Evolutionary conservation across 2,329 filamentous ascomycete species (phyloP).

Genomic region (Trichoderma pleuroti): DNA sequence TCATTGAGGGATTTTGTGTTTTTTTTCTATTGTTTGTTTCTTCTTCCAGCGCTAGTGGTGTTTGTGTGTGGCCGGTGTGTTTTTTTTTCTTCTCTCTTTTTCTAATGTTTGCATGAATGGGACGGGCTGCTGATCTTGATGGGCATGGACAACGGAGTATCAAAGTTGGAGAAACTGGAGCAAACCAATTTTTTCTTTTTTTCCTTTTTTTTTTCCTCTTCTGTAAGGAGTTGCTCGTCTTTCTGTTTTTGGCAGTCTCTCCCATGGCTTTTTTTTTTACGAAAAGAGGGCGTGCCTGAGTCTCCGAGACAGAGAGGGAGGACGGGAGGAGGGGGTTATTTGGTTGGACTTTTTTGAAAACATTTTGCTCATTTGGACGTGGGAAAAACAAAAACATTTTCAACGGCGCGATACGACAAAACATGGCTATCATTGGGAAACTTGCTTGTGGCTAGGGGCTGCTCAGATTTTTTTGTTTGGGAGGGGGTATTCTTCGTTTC

Average conservation of each 20-base stretch:
- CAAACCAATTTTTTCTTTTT: background rate
- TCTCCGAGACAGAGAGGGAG: background rate
- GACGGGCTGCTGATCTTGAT: conserved; percentile 3
- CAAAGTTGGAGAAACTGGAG: conserved; percentile 8
- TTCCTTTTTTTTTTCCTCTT: background rate
- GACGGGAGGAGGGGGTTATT: background rate
- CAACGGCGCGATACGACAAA: background rate
- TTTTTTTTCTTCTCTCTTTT: background rate
- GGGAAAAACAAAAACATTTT: background rate
- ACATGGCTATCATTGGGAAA: background rate
- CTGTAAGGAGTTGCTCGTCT: background rate
- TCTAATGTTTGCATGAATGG: background rate
- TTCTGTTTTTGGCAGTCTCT: background rate
- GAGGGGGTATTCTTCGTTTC: background rate
- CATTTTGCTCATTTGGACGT: background rate
- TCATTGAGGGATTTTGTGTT: background rate
- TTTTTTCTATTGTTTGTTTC: background rate
- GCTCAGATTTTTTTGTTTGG: background rate
- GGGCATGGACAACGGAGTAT: conserved; percentile 11
- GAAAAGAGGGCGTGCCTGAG: background rate
- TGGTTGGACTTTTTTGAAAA: background rate
- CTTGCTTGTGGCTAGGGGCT: background rate
- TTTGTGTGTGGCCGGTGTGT: background rate
- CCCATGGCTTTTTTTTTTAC: background rate
- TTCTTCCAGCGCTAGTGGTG: background rate